These are phyloP conservation scores for Linum usitatissimum DNA, from an alignment of 345 rosid species.

Conservation along the genomic window DNA sequence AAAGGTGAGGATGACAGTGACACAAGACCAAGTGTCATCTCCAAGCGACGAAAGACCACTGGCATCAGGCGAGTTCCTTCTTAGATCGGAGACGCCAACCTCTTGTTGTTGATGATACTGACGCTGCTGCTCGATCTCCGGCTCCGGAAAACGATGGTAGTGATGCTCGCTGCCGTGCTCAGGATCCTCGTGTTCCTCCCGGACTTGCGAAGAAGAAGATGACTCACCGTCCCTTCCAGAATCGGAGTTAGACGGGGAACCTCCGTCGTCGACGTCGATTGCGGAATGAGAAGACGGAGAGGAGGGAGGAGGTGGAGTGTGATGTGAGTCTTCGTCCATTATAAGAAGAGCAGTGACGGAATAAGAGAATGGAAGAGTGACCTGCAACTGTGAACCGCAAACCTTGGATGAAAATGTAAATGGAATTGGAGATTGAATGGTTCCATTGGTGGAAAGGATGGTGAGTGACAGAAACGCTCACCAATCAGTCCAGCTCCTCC, in stretches of 20 bases:
- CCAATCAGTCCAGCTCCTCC: neutral
- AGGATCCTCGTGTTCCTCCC: slow-evolving; percentile 3
- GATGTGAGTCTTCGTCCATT: neutral
- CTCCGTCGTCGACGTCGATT: neutral
- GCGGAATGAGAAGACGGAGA: neutral
- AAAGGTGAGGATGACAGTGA: slow-evolving; percentile 74
- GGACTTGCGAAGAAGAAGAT: slow-evolving; percentile 1
- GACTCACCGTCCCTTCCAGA: neutral
- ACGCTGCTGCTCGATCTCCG: slow-evolving; percentile 45
- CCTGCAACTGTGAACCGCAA: neutral
- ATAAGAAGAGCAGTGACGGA: neutral
- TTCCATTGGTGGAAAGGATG: neutral
- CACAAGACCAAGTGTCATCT: slow-evolving; percentile 79
- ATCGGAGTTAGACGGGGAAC: neutral
- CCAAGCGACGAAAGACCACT: slow-evolving; percentile 35
- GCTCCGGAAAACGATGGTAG: slow-evolving; percentile 6
- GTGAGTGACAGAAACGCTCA: neutral
- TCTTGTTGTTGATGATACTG: slow-evolving; percentile 7
- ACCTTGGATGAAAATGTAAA: neutral
- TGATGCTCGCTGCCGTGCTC: neutral
- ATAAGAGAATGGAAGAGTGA: neutral
- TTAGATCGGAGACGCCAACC: slow-evolving; percentile 19
- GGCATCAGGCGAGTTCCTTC: slow-evolving; percentile 20
- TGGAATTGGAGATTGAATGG: neutral
- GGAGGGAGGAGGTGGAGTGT: neutral